Base-by-base conservation (phyloP, 352 stramenopile genomes). In the Phytophthora hybrid region DNA sequence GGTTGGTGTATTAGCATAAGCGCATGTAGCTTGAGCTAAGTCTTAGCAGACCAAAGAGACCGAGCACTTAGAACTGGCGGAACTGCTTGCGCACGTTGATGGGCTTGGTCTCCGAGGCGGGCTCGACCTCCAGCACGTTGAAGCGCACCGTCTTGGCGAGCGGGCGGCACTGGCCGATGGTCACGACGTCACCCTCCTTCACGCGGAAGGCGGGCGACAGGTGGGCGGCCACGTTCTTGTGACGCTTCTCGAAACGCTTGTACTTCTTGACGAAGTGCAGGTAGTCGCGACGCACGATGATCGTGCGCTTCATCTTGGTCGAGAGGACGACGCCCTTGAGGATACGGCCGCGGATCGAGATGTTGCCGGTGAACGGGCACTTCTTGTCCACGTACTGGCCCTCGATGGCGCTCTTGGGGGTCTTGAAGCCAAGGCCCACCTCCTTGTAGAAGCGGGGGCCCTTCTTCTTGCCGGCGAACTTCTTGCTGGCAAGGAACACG, bases 261-360 rank as follows among this genome's bases (percentile, higher is more conserved):
- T 99, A 99, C 96, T 99, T 99, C 80, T 90, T 91, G 72, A 99
- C 97, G 87, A 97, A 99, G 89, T 99, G 98, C 71, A 99, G 87
- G 90, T 99, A 99, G 84, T 99, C 98, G 82, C 98, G 93, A 90
- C 98, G 96, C 66, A 99, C 97, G 77, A 99, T 97, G 81, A 99
- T 97, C 58, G 98, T 99, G 87, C 98, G 95, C 85, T 99, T 99
- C 98, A 99, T 99, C 95, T 99, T 99, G 84, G 91, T 99, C 77
- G 97, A 99, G 71, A 99, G 97, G 52, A 99, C 97, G 61, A 99
- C 91, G 73, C 98, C 98, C 92, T 99, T 99, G 59, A 99, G 88
- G 75, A 97, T 99, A 89, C 97, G 94, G 84, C 97, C 98, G 87
- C 97, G 97, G 87, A 99, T 99, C 80, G 97, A 99, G 59, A 99